Evolutionary conservation across 768 basidiomycete genomes (phyloP), one percentile per base, ranked within the genome.

Genomic region (Myochromella boudieri): DNA sequence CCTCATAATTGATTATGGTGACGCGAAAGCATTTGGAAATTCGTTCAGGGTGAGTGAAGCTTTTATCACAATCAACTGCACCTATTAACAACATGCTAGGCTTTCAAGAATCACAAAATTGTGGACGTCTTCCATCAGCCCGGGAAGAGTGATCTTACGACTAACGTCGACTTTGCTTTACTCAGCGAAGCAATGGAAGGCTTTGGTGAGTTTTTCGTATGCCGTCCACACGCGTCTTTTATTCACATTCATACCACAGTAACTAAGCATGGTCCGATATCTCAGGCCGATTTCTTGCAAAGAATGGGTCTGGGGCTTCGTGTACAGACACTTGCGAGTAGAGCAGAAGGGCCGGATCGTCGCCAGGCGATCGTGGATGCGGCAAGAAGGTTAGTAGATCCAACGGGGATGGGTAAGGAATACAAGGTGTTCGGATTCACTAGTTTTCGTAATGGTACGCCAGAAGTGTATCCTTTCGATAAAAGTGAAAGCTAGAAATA

Each of bases 121-220:
- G 87, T 90, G 1, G 87, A 95, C 61, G 74, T 90, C 3, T 95
- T 98, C 60, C 75, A 87, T 42, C 70, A 75, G 8, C 94, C 95
- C 0, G 97, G 97, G 14, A 77, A 88, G 32, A 87, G 89, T 32
- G 97, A 99, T 64, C 68, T 98, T 37, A 99, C 97, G 0, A 85
- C 88, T n/a, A 97, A 98, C 59, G 95, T 99, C 38, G 95, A 99
- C 67, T 98, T 98, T 66, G 80, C 84, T 0, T 91, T 89, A 62
- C 73, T 98, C 37, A 76, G 78, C 59, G 92, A 97, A 67, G 84
- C 90, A 0, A 71, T 93, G 52, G 61, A 64, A 1, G 82, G 78
- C 44, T 67, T 81, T 3, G 87, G 91, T 26, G 42, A 22, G 18
- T 44, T 22, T 52, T 42, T 1, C 32, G 36, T 36, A 17, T 32